These are phyloP conservation scores for Vanrija humicola DNA, from an alignment of 1,284 basidiomycete genomes.

Conservation along the genomic window DNA sequence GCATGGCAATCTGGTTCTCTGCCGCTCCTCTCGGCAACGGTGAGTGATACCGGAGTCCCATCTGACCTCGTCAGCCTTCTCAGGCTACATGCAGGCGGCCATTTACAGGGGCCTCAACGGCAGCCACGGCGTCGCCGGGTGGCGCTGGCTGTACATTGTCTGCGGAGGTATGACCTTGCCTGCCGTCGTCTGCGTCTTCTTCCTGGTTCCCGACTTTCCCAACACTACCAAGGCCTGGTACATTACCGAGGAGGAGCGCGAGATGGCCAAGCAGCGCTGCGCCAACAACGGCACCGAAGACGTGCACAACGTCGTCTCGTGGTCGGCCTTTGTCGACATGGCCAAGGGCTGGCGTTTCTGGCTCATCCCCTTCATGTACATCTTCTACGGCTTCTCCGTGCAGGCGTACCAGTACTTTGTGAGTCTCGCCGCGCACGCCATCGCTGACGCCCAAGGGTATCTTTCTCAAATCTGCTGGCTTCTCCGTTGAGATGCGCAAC, in stretches of 20 bases:
- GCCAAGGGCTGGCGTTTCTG: slow-evolving; percentile 16
- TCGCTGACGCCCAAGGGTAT: neutral
- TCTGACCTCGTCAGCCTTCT: slow-evolving; percentile 17
- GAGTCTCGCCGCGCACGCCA: too few species aligned
- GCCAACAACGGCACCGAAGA: slow-evolving; percentile 4
- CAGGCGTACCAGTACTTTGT: slow-evolving; percentile 17
- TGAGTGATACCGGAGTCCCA: too few species aligned
- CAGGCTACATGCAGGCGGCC: slow-evolving; percentile 26
- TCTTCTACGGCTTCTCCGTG: slow-evolving; percentile 14
- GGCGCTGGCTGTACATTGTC: slow-evolving; percentile 40
- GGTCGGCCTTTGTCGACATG: neutral
- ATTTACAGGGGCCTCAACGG: slow-evolving; percentile 30
- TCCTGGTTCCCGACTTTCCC: slow-evolving; percentile 19
- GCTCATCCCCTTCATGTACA: slow-evolving; percentile 14
- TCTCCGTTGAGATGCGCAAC: slow-evolving; percentile 14
- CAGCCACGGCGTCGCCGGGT: slow-evolving; percentile 34
- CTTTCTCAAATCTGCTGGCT: slow-evolving; percentile 13
- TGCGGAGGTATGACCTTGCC: slow-evolving; percentile 12
- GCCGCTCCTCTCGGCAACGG: neutral
- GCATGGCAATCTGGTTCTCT: slow-evolving; percentile 27
- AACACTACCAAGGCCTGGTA: slow-evolving; percentile 7
- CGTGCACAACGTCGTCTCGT: neutral
- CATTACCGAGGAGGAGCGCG: slow-evolving; percentile 6
- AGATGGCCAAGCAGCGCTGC: slow-evolving; percentile 7
- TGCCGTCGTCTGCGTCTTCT: slow-evolving; percentile 3